Conservation (phyloP, 192 early-diverging fungal species). For the Gaertneriomyces sp. region DNA sequence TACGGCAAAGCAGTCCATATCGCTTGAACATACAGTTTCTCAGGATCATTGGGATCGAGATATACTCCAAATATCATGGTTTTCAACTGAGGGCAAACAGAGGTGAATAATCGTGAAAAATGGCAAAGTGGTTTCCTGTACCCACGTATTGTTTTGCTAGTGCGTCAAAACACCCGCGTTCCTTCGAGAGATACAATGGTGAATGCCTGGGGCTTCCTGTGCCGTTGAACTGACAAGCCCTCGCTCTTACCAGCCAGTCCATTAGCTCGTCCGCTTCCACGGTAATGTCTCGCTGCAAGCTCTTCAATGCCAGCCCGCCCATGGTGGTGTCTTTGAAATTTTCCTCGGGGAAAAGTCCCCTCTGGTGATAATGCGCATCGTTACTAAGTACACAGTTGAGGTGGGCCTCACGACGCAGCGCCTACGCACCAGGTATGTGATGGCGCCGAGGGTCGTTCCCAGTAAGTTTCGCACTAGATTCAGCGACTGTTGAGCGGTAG, state of each 20-base stretch:
- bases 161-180: slow-evolving; percentile 46
- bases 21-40: slow-evolving; percentile 30
- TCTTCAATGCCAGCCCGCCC: slow-evolving; percentile 33
- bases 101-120: not conserved
- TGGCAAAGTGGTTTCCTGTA: no score
- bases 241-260: slow-evolving; percentile 35
- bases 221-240: not conserved
- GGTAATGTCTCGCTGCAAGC: slow-evolving; percentile 26
- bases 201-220: not conserved
- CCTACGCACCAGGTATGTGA: slow-evolving; percentile 35
- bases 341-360: slow-evolving; percentile 45
- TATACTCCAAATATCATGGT: slow-evolving; percentile 52
- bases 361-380: slow-evolving; percentile 8
- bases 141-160: slow-evolving; percentile 43
- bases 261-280: slow-evolving; percentile 41
- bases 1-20: not conserved
- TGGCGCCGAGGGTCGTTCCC: slow-evolving; percentile 38
- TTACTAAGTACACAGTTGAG: not conserved
- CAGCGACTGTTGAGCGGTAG: slow-evolving; percentile 28
- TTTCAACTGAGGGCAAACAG: slow-evolving; percentile 23
- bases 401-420: not conserved
- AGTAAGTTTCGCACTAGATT: slow-evolving; percentile 39
- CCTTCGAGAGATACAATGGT: slow-evolving; percentile 13
- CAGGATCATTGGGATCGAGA: slow-evolving; percentile 36
- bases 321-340: slow-evolving; percentile 40